phyloP scores from a whole-genome alignment of 164 flowering plant genomes.

The Berberis thunbergii region DNA sequence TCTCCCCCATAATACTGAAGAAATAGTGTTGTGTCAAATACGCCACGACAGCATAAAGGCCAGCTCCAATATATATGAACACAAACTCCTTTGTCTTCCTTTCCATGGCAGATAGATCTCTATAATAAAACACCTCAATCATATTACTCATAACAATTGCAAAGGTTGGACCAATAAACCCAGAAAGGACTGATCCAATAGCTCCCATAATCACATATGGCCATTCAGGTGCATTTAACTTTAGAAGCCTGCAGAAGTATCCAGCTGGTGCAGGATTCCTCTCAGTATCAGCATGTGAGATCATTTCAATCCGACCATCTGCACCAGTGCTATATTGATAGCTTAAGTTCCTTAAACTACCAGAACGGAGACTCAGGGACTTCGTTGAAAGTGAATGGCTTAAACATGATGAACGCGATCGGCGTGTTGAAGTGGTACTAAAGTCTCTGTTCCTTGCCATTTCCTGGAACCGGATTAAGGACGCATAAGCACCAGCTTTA shows the following conservation, averaged over 20 bases:
- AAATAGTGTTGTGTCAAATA: slow-evolving; percentile 92
- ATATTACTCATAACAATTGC: slow-evolving; percentile 98
- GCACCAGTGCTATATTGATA: slow-evolving; percentile 93
- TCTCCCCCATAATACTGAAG: slow-evolving; percentile 96
- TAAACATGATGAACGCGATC: slow-evolving; percentile 73
- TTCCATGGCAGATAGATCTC: slow-evolving; percentile 68
- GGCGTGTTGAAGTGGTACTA: slow-evolving; percentile 57
- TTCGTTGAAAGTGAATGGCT: slow-evolving; percentile 93
- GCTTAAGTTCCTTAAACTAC: slow-evolving; percentile 87
- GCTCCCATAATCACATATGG: slow-evolving; percentile 95
- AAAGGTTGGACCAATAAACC: slow-evolving; percentile 96
- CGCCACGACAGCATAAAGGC: slow-evolving; percentile 85
- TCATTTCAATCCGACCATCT: slow-evolving; percentile 94
- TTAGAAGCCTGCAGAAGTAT: slow-evolving; percentile 83
- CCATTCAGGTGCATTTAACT: slow-evolving; percentile 98
- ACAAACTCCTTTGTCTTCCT: slow-evolving; percentile 91
- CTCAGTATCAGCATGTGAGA: slow-evolving; percentile 85
- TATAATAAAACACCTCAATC: slow-evolving; percentile 97
- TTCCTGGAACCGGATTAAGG: slow-evolving; percentile 85
- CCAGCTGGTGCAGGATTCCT: slow-evolving; percentile 79
- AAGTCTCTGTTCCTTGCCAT: slow-evolving; percentile 71
- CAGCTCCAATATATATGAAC: slow-evolving; percentile 90
- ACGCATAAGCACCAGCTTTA: slow-evolving; percentile 81
- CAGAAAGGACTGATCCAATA: slow-evolving; percentile 86
- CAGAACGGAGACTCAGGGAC: slow-evolving; percentile 87